A percentile compares a stretch with the other conserved stretches of the same genome.
Evolutionary conservation across 2,329 filamentous ascomycete species (phyloP).

Genomic region (Fusarium phyllophilum): DNA sequence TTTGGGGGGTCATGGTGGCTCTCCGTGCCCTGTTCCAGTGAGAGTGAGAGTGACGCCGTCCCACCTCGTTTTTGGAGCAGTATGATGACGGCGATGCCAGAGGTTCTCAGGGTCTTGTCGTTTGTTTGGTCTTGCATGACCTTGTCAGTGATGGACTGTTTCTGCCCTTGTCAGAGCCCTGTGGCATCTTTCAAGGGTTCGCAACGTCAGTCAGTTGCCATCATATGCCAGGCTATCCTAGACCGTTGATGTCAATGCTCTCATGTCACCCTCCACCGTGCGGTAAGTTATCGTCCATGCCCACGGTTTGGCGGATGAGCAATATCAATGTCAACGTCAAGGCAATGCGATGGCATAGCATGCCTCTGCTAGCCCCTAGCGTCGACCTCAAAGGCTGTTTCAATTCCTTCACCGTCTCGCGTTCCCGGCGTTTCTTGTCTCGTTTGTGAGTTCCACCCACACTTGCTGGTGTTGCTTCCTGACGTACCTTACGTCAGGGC

Average conservation of each 20-base stretch:
- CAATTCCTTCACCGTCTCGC: constrained; percentile 47
- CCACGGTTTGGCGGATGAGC: constrained; percentile 15
- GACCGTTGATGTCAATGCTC: constrained; percentile 41
- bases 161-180: constrained; percentile 30
- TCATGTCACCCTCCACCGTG: constrained; percentile 35
- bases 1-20: constrained; percentile 24
- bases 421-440: constrained; percentile 44
- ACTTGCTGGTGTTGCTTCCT: constrained; percentile 35
- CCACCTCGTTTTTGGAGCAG: constrained; percentile 40
- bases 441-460: constrained; percentile 41
- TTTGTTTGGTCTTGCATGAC: constrained; percentile 30
- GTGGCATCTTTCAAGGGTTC: constrained; percentile 36
- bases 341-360: constrained; percentile 25
- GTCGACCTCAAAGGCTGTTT: constrained; percentile 40
- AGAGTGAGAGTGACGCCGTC: constrained; percentile 35
- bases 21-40: constrained; percentile 18
- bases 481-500: constrained; percentile 47
- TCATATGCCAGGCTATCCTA: constrained; percentile 38
- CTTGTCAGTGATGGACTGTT: constrained; percentile 3
- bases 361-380: constrained; percentile 33
- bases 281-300: neutral
- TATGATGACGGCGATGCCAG: constrained; percentile 41
- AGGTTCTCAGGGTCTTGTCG: constrained; percentile 36
- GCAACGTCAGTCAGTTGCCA: constrained; percentile 41
- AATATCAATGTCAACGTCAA: constrained; percentile 12